Percentiles rank a stretch among this genome's conserved stretches.
Evolutionary conservation across 2,329 filamentous ascomycete genomes (phyloP).

Genomic region (Camptophora hylomeconis): DNA sequence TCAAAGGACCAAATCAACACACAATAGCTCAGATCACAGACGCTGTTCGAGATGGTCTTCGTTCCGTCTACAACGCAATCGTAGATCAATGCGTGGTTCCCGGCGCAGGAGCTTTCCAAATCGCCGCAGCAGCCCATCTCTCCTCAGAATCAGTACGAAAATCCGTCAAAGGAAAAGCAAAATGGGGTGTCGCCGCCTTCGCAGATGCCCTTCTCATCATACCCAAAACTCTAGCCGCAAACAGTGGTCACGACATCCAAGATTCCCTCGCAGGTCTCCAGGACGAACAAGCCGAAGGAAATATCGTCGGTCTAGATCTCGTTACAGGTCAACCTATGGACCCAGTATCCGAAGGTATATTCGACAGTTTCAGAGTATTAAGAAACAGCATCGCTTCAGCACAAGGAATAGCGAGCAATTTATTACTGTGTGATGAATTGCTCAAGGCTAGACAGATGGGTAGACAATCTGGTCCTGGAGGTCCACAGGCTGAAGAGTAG

Average conservation of each 20-base stretch:
- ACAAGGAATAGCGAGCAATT: conserved; percentile 86
- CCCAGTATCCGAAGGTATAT: conserved; percentile 80
- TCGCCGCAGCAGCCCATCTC: conserved; percentile 78
- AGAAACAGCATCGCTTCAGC: conserved; percentile 89
- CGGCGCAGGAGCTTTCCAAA: conserved; percentile 88
- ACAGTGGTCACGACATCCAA: conserved; percentile 92
- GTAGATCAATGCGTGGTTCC: conserved; percentile 95
- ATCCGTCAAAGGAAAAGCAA: conserved; percentile 93
- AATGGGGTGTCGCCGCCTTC: conserved; percentile 90
- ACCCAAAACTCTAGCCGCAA: conserved; percentile 92
- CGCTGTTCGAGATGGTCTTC: conserved; percentile 83
- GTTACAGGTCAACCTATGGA: conserved; percentile 88
- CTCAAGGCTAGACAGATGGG: conserved; percentile 96
- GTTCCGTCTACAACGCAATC: conserved; percentile 98
- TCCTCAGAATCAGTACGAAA: conserved; percentile 76
- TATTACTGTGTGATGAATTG: conserved; percentile 91
- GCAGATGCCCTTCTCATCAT: conserved; percentile 90
- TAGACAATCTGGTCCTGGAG: conserved; percentile 28
- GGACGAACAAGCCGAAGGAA: conserved; percentile 73
- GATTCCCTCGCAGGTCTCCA: conserved; percentile 79
- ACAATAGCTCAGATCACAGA: conserved; percentile 96
- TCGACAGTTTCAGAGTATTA: conserved; percentile 89
- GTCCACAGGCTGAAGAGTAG: conserved; percentile 20
- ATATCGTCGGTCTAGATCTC: conserved; percentile 75
- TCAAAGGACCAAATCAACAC: conserved; percentile 95